Evolutionary conservation across 164 flowering plant genomes (phyloP), one percentile per base, ranked within the genome.

Genomic region (Chimonanthus salicifolius): DNA sequence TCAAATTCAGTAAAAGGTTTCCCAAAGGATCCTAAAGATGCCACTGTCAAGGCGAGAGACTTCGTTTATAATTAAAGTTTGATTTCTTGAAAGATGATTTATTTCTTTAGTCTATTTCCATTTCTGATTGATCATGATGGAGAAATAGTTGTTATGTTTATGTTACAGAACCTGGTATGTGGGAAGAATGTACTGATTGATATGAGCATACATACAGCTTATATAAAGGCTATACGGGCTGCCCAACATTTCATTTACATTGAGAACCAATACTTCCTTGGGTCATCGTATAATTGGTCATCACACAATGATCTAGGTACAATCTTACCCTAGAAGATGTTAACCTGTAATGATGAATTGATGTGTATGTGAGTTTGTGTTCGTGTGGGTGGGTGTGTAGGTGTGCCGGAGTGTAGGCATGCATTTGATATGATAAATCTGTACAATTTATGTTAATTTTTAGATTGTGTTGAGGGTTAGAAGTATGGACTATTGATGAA

Each of bases 191-290:
- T 89, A 43, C 80, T 90, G 76, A 94, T 94, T 70, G 98, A 94
- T 84, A 94, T 92, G 98, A 92, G 98, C 87, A 94, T 94, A 78
- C 98, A 94, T 75, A 85, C 94, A 48, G 97, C 98, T 68, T 94
- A 94, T 79, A 92, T 92, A 48, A 87, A 89, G 81, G 98, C 97
- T 69, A 94, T 94, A 48, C 92, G 97, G 77, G 77, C 94, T 74
- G 97, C 98, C 21, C 98, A 94, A 80, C 97, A 94, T 82, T 94
- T 82, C 84, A 89, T 94, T 78, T 93, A 91, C 75, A 91, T 93
- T 21, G 98, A 93, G 82, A 93, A 91, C 75, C 97, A 91, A 85
- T 93, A 91, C 79, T 93, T 93, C 82, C 87, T 94, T 70, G 98
- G 98, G 60, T 94, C 97, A 43, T 94, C 98, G 16, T 94, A 80